Conservation (phyloP, 1,284 basidiomycete genomes). For the Irpex sp. region DNA sequence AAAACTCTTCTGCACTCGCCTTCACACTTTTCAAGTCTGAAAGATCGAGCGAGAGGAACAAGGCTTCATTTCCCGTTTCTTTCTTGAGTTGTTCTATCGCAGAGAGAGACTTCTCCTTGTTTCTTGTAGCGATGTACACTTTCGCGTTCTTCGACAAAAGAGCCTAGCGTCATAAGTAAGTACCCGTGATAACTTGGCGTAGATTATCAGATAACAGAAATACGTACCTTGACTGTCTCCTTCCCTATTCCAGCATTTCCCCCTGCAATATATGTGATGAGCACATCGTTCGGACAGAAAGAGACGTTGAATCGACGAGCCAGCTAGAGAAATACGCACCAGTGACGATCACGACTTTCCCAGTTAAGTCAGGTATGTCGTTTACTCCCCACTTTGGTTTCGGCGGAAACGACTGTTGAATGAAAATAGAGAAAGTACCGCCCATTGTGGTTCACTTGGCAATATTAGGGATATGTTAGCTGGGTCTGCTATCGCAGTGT, state of each 20-base stretch:
- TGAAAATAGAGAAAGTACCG: not conserved
- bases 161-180: slow-evolving; percentile 18
- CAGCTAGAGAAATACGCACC: not conserved
- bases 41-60: slow-evolving; percentile 44
- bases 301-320: not conserved
- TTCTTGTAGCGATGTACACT: slow-evolving; percentile 46
- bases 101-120: slow-evolving; percentile 29
- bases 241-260: slow-evolving; percentile 21
- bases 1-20: slow-evolving; percentile 34
- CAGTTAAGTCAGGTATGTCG: slow-evolving; percentile 18
- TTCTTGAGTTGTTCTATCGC: slow-evolving; percentile 39
- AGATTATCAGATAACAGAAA: not conserved
- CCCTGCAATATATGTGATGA: slow-evolving; percentile 5
- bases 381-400: slow-evolving; percentile 15
- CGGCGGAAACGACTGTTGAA: slow-evolving; percentile 10
- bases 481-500: not conserved
- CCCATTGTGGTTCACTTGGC: not conserved
- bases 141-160: slow-evolving; percentile 41
- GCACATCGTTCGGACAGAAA: not conserved
- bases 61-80: slow-evolving; percentile 28
- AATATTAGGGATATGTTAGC: not conserved
- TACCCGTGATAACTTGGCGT: not conserved
- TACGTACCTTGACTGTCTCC: slow-evolving; percentile 18
- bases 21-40: slow-evolving; percentile 36
- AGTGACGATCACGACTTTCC: slow-evolving; percentile 19